Conservation (phyloP, 129 eudicot species). For the Flaveria trinervia region DNA sequence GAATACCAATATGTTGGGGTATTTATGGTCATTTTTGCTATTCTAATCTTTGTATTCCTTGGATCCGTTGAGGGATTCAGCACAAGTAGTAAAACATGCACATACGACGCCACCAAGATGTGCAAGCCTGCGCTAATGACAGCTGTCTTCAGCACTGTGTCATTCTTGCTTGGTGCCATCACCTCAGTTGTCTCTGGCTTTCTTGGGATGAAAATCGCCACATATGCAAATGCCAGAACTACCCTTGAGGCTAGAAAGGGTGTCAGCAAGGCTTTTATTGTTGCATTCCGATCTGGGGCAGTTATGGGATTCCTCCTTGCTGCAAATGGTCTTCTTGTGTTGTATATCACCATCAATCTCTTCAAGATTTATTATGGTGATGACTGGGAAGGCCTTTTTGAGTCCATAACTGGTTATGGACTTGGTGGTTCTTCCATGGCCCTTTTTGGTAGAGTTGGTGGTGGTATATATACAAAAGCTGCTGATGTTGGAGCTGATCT, state of each 20-base stretch:
- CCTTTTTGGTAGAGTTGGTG: slow-evolving; percentile 91
- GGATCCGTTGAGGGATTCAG: slow-evolving; percentile 95
- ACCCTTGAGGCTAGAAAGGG: slow-evolving; percentile 95
- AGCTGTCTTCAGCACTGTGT: slow-evolving; percentile 78
- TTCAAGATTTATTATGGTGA: slow-evolving; percentile 91
- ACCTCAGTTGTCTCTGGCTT: slow-evolving; percentile 85
- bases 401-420: slow-evolving; percentile 92
- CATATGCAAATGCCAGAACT: slow-evolving; percentile 91
- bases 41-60: slow-evolving; percentile 75
- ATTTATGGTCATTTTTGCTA: slow-evolving; percentile 85
- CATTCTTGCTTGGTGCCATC: slow-evolving; percentile 83
- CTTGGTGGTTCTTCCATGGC: slow-evolving; percentile 98
- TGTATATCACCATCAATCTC: slow-evolving; percentile 64
- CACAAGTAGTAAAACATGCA: slow-evolving; percentile 61
- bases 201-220: slow-evolving; percentile 94
- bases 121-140: slow-evolving; percentile 95
- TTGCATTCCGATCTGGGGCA: slow-evolving; percentile 91
- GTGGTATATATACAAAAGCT: slow-evolving; percentile 87
- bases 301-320: slow-evolving; percentile 97
- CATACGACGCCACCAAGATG: slow-evolving; percentile 59
- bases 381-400: slow-evolving; percentile 93
- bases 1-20: slow-evolving; percentile 86
- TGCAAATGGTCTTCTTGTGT: slow-evolving; percentile 86
- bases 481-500: slow-evolving; percentile 97
- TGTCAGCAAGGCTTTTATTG: slow-evolving; percentile 83